These are phyloP conservation scores for Leccinum subgranulosum DNA, from an alignment of 768 basidiomycete genomes.

Conservation along the genomic window DNA sequence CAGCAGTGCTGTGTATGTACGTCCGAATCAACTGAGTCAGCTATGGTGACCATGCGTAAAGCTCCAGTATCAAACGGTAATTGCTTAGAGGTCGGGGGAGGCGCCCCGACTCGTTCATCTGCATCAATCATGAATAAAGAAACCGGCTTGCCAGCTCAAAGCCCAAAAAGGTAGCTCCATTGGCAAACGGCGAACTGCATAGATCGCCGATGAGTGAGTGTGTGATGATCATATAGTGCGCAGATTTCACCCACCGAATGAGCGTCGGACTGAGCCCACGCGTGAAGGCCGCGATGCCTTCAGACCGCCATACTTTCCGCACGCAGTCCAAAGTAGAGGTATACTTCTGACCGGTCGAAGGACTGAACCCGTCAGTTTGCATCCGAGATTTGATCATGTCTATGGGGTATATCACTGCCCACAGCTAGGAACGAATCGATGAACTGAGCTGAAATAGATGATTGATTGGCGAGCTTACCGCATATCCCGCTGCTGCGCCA, in stretches of 20 bases:
- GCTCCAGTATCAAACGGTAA: background rate
- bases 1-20: conserved; percentile 3
- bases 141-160: conserved; percentile 89
- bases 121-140: conserved; percentile 42
- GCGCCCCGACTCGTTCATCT: background rate
- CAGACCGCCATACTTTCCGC: conserved; percentile 75
- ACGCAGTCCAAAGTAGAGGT: conserved; percentile 79
- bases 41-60: background rate
- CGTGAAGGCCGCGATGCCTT: conserved; percentile 84
- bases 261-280: conserved; percentile 91
- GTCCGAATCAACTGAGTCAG: background rate
- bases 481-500: conserved; percentile 91
- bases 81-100: background rate
- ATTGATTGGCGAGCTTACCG: conserved; percentile 44
- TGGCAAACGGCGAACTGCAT: conserved; percentile 44
- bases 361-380: conserved; percentile 88
- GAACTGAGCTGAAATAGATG: conserved; percentile 1
- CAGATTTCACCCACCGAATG: conserved; percentile 61
- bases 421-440: conserved; percentile 48
- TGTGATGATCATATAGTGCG: background rate
- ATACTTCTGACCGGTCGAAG: conserved; percentile 78
- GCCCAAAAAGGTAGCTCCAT: conserved; percentile 94
- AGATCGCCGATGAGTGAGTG: conserved; percentile 1
- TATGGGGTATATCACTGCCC: conserved; percentile 93
- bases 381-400: conserved; percentile 96